Evolutionary conservation across 2,329 filamentous ascomycete species (phyloP).

Genomic region (Nemania abortiva): DNA sequence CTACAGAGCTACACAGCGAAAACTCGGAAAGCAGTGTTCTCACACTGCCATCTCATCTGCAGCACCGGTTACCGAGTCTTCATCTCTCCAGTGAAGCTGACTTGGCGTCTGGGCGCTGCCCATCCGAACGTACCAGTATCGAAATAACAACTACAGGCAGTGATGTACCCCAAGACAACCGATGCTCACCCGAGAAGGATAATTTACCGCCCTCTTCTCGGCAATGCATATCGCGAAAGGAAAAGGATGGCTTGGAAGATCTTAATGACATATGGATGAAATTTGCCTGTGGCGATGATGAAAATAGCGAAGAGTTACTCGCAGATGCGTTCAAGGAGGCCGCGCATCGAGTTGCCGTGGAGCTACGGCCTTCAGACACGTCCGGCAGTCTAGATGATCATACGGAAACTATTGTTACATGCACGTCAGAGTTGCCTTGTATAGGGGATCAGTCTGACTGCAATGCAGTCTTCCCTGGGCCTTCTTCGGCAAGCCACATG

Average conservation of each 20-base stretch:
- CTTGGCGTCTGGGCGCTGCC: not conserved
- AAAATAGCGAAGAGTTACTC: constrained; percentile 44
- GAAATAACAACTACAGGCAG: not conserved
- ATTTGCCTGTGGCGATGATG: constrained; percentile 46
- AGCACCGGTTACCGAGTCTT: constrained; percentile 40
- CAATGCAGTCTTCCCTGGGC: constrained; percentile 6
- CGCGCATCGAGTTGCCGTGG: constrained; percentile 44
- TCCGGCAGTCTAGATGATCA: constrained; percentile 25
- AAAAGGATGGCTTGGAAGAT: constrained; percentile 1
- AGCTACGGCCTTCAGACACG: constrained; percentile 44
- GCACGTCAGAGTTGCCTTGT: constrained; percentile 23
- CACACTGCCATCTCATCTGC: constrained; percentile 44
- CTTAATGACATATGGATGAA: constrained; percentile 49
- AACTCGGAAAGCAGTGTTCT: constrained; percentile 25
- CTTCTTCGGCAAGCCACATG: constrained; percentile 39
- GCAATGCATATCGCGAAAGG: constrained; percentile 8
- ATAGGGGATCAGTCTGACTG: not conserved
- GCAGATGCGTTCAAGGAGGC: constrained; percentile 45
- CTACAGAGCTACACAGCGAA: constrained; percentile 1
- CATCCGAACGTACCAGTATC: not conserved
- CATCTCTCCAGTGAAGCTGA: constrained; percentile 40
- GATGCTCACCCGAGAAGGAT: not conserved
- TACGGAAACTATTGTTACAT: constrained; percentile 34
- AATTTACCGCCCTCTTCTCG: constrained; percentile 3
- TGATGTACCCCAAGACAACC: not conserved